Evolutionary conservation across 352 stramenopile genomes (phyloP).

Genomic region (Pythium aquatile): DNA sequence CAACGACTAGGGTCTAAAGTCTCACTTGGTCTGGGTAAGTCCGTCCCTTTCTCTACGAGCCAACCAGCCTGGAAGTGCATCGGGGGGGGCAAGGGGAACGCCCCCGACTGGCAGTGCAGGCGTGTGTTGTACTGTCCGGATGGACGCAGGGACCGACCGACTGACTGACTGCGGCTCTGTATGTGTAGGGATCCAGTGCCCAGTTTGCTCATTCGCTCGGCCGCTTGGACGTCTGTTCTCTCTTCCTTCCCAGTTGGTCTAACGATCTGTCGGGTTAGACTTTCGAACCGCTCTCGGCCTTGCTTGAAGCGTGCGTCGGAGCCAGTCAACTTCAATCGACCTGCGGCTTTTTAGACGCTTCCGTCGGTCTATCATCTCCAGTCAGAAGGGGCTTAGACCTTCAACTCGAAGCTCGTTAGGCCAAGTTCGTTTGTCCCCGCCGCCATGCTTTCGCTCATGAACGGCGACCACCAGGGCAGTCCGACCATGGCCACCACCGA

Average conservation of each 20-base stretch:
- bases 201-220: neutral
- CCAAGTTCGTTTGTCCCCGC: constrained; percentile 9
- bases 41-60: constrained; percentile 4
- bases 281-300: constrained; percentile 17
- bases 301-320: constrained; percentile 68
- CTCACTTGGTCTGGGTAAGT: constrained; percentile 2
- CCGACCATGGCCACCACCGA: constrained; percentile 6
- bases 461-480: constrained; percentile 20
- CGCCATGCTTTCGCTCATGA: constrained; percentile 67
- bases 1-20: neutral
- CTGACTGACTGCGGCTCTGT: neutral
- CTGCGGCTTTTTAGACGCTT: constrained; percentile 3
- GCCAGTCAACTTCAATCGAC: constrained; percentile 78
- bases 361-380: constrained; percentile 6
- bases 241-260: neutral
- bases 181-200: neutral
- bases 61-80: neutral
- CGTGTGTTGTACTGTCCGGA: no score
- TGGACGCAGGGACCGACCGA: neutral
- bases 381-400: neutral
- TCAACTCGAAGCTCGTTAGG: constrained; percentile 10
- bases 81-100: neutral
- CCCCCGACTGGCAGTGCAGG: neutral
- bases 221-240: neutral
- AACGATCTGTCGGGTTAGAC: neutral